A percentile compares a stretch with the other conserved stretches of the same genome.
Conservation (phyloP, 305 asterid genomes). For the Solanum hybrid region DNA sequence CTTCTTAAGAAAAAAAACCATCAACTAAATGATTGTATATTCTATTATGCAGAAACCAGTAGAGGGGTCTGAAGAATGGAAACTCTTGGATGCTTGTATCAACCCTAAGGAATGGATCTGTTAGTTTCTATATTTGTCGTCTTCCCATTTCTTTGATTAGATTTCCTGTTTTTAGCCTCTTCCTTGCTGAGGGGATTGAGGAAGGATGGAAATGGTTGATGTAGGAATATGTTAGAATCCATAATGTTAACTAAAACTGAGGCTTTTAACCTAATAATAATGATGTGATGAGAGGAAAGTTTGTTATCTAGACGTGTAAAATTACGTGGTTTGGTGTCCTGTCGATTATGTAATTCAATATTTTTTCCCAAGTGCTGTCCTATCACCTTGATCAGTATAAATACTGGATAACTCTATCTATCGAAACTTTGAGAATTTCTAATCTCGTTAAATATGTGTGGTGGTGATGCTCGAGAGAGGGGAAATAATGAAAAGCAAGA, state of each 20-base stretch:
- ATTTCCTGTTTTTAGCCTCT: background rate
- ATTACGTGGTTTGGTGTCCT: background rate
- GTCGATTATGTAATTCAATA: background rate
- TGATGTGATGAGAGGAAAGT: background rate
- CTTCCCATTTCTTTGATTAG: background rate
- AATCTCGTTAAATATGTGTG: background rate
- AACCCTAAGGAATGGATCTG: constrained; percentile 89
- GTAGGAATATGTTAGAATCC: background rate
- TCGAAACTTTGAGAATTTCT: background rate
- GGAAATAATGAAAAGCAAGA: background rate
- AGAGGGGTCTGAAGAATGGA: constrained; percentile 93
- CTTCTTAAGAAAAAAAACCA: background rate
- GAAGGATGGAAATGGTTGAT: background rate
- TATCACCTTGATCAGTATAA: background rate
- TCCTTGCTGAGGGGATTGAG: background rate
- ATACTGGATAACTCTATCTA: background rate
- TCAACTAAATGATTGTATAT: background rate
- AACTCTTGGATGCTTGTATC: constrained; percentile 87
- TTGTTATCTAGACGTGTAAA: background rate
- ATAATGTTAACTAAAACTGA: background rate
- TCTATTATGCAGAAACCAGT: constrained; percentile 66
- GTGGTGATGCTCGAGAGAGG: background rate
- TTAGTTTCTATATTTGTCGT: background rate
- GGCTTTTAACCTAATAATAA: background rate
- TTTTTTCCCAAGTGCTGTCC: background rate